phyloP scores from a whole-genome alignment of 2,329 filamentous ascomycete species.

The Pseudomassariella vexata region DNA sequence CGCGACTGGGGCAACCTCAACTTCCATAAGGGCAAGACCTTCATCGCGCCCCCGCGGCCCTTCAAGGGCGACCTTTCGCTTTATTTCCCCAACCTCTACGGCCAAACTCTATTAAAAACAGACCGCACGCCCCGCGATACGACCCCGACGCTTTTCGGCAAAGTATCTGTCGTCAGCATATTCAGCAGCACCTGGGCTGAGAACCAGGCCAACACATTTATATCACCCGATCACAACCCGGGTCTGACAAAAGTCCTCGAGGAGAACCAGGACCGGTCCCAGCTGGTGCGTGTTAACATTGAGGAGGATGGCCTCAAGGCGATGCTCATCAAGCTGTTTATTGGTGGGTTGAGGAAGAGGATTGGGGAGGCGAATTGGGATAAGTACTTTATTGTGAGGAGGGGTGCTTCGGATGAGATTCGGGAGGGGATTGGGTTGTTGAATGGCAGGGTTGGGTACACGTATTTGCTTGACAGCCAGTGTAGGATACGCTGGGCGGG shows the following conservation, averaged over 20 bases:
- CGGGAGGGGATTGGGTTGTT: constrained; percentile 62
- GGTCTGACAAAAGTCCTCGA: constrained; percentile 59
- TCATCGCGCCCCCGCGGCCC: constrained; percentile 75
- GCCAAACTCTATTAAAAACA: constrained; percentile 64
- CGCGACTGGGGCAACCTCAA: constrained; percentile 87
- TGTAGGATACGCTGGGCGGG: constrained; percentile 94
- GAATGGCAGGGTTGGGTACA: constrained; percentile 90
- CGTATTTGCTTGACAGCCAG: constrained; percentile 81
- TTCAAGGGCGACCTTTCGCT: constrained; percentile 79
- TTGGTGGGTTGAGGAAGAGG: constrained; percentile 43
- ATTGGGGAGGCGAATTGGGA: constrained; percentile 49
- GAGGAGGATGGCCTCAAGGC: constrained; percentile 73
- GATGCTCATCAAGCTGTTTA: constrained; percentile 52
- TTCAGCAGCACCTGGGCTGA: constrained; percentile 85
- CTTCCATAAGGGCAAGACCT: constrained; percentile 84
- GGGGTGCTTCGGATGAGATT: constrained; percentile 54
- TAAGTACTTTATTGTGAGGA: constrained; percentile 56
- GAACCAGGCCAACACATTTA: constrained; percentile 70
- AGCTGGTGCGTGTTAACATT: constrained; percentile 81
- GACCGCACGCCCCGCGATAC: constrained; percentile 56
- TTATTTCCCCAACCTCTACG: constrained; percentile 90
- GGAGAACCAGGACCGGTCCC: constrained; percentile 48
- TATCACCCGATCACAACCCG: constrained; percentile 59
- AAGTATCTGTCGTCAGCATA: constrained; percentile 71
- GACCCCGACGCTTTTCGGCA: constrained; percentile 67